Base-by-base conservation (phyloP, 2,329 filamentous ascomycete species). In the Aspergillus aculeatinus region DNA sequence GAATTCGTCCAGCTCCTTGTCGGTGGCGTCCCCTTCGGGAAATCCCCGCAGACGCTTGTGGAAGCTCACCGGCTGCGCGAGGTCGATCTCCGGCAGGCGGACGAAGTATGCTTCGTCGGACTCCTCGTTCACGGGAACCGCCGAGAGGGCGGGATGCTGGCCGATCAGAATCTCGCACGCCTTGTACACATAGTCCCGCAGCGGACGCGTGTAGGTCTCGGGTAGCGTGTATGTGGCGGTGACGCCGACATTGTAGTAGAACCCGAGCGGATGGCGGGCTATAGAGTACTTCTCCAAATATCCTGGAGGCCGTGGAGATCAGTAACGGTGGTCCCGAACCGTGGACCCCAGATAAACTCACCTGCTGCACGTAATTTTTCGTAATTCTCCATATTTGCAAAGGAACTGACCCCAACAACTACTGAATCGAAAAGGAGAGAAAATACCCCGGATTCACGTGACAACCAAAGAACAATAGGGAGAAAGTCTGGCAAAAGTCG, bases 341-440 rank as follows among this genome's bases (percentile, higher is more conserved):
- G 33, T 49, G 14, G 33, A 48, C 29, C 21, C 9, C 58, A 55
- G 35, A 35, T 12, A 19, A 47, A 68, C 71, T 65, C 51, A 72
- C 73, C 73, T 23, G 71, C 68, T 25, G 69, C 56, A 4, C 73
- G 72, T 47, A 75, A 55, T 27, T 57, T 70, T 49, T 74, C 68
- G 7, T 70, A 63, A n/a, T 84, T 86, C 56, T 77, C 87, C 51
- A 82, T 85, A 1, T 47, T 23, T 42, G 19, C 29, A 12, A 35
- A 35, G 1, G 5, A 5, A 35, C 5, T 12, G 14, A 35, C 10
- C 33, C 1, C 14, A 44, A 19, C 39, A 44, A 9, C 14, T n/a
- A 44, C 6, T 19, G 19, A 19, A 19, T 6, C 7, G 9, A 9
- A 16, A 35, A 16, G 3, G 14, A 44, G 39, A 35, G 49, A 3